Evolutionary conservation across 2,329 filamentous ascomycete genomes (phyloP).

Genomic region (Fusarium buxicola): DNA sequence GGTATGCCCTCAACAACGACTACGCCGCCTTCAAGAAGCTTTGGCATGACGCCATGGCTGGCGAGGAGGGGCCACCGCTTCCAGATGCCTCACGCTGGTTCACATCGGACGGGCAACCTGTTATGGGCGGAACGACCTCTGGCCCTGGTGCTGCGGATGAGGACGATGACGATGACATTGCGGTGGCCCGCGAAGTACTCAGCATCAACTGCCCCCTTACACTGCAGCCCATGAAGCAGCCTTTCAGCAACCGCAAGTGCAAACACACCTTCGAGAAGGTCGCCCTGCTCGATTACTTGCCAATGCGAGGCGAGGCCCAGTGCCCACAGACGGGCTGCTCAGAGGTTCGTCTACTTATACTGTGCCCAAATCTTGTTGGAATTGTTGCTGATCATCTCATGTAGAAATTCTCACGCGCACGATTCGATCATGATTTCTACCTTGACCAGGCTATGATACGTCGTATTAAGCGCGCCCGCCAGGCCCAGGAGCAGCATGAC

Average conservation of each 20-base stretch:
- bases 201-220: conserved; percentile 79
- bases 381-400: background rate
- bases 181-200: conserved; percentile 71
- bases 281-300: conserved; percentile 69
- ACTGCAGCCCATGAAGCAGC: conserved; percentile 71
- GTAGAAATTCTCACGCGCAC: conserved; percentile 59
- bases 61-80: conserved; percentile 61
- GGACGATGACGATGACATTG: conserved; percentile 75
- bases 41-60: conserved; percentile 66
- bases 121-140: conserved; percentile 45
- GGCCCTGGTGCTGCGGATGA: conserved; percentile 53
- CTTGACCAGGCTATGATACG: conserved; percentile 67
- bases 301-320: conserved; percentile 56
- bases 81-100: conserved; percentile 69
- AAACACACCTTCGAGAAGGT: conserved; percentile 78
- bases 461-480: conserved; percentile 66
- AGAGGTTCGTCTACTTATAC: conserved; percentile 55
- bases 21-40: conserved; percentile 69
- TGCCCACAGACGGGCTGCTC: conserved; percentile 76
- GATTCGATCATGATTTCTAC: conserved; percentile 62
- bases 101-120: conserved; percentile 57
- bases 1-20: conserved; percentile 68
- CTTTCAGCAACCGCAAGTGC: conserved; percentile 74
- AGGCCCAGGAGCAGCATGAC: conserved; percentile 56
- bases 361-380: background rate